phyloP scores from a whole-genome alignment of 306 rosid genomes.

The Rosa persica region DNA sequence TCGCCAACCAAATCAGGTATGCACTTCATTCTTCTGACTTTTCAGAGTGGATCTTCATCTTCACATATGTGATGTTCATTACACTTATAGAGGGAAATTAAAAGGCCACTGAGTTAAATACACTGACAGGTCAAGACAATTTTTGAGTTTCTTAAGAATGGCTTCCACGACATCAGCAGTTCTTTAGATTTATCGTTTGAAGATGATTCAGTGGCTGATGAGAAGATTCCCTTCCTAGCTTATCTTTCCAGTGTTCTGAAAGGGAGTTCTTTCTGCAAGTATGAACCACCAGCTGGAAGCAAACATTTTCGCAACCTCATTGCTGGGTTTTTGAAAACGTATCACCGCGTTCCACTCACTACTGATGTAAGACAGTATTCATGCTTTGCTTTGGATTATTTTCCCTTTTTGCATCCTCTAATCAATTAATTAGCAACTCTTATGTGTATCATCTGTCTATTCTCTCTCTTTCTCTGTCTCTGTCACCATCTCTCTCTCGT shows the following conservation, averaged over 20 bases:
- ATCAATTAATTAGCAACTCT: background rate
- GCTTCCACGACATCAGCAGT: slow-evolving; percentile 91
- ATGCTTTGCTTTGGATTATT: slow-evolving; percentile 1
- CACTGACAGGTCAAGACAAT: slow-evolving; percentile 79
- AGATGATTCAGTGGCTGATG: slow-evolving; percentile 97
- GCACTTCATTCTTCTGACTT: slow-evolving; percentile 22
- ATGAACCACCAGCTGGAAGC: slow-evolving; percentile 97
- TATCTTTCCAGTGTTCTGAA: slow-evolving; percentile 73
- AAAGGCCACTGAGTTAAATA: slow-evolving; percentile 29
- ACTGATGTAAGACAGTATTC: slow-evolving; percentile 51
- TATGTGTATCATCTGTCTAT: background rate
- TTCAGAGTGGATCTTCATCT: slow-evolving; percentile 8
- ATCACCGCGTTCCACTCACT: slow-evolving; percentile 84
- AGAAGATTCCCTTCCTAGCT: slow-evolving; percentile 92
- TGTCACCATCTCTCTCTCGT: background rate
- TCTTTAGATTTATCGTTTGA: slow-evolving; percentile 88
- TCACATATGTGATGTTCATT: slow-evolving; percentile 29
- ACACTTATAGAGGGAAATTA: slow-evolving; percentile 12
- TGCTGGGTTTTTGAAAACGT: slow-evolving; percentile 90
- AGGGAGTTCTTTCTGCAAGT: slow-evolving; percentile 61
- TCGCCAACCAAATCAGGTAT: slow-evolving; percentile 92
- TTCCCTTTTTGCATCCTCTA: background rate
- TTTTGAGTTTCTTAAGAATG: slow-evolving; percentile 85
- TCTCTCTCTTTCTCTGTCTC: background rate
- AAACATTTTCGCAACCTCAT: slow-evolving; percentile 81